These are phyloP conservation scores for Candida endomychidarum DNA, from an alignment of 805 yeast species.

Conservation along the genomic window DNA sequence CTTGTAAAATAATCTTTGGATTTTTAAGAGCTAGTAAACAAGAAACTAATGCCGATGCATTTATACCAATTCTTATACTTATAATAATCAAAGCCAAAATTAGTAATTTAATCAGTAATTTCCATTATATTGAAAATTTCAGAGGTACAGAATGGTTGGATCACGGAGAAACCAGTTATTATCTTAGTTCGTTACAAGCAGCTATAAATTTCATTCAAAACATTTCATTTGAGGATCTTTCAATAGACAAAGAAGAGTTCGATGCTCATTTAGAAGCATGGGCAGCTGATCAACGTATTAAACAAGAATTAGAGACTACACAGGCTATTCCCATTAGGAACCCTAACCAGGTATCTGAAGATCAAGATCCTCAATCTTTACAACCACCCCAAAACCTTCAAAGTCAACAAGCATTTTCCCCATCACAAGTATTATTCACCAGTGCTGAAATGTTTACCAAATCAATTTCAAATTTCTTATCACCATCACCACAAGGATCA, in stretches of 20 bases:
- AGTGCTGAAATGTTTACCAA: constrained; percentile 54
- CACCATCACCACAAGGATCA: constrained; percentile 37
- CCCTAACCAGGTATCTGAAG: too few species aligned
- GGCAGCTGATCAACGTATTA: constrained; percentile 37
- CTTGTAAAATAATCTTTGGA: constrained; percentile 91
- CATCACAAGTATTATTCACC: constrained; percentile 38
- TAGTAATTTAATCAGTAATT: constrained; percentile 66
- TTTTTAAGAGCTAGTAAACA: constrained; percentile 68
- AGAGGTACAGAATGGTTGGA: constrained; percentile 69
- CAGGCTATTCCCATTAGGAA: constrained; percentile 13
- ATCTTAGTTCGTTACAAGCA: constrained; percentile 84
- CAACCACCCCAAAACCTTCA: constrained; percentile 15
- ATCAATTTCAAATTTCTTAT: constrained; percentile 43
- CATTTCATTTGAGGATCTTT: constrained; percentile 55
- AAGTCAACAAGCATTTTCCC: constrained; percentile 24
- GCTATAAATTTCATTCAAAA: constrained; percentile 79
- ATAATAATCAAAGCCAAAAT: constrained; percentile 73
- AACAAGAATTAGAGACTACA: constrained; percentile 11
- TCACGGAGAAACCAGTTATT: constrained; percentile 87
- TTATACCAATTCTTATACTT: constrained; percentile 84
- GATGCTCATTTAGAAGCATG: constrained; percentile 54
- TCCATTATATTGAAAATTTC: constrained; percentile 82
- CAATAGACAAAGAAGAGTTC: constrained; percentile 60
- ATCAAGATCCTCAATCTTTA: too few species aligned
- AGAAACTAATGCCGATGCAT: constrained; percentile 86